Conservation (phyloP, 1,139 yeast species). For the Taphrina confusa region DNA sequence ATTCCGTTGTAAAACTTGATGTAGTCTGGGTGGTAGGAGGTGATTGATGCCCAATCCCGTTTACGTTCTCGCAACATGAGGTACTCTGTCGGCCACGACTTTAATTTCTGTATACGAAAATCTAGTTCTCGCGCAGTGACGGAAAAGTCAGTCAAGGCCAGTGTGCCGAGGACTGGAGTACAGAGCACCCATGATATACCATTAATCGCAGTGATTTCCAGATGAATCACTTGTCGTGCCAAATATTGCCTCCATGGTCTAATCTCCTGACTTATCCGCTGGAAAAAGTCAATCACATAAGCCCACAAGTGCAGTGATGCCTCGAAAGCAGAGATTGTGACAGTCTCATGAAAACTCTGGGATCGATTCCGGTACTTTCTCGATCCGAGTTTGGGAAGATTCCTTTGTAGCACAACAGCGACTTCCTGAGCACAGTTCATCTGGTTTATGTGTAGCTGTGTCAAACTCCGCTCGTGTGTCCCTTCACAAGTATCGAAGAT, state of each 20-base stretch:
- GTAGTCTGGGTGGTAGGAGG: slow-evolving; percentile 60
- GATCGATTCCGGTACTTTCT: slow-evolving; percentile 7
- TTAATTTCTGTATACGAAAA: slow-evolving; percentile 70
- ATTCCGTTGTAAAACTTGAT: slow-evolving; percentile 82
- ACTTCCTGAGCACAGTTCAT: slow-evolving; percentile 41
- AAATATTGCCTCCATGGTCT: slow-evolving; percentile 3
- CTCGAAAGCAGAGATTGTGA: slow-evolving; percentile 4
- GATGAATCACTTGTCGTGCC: background rate
- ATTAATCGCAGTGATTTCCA: slow-evolving; percentile 4
- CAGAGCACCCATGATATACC: slow-evolving; percentile 1
- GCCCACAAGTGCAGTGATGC: slow-evolving; percentile 7
- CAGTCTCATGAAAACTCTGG: slow-evolving; percentile 17
- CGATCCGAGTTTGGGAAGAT: slow-evolving; percentile 27
- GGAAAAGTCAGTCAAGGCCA: slow-evolving; percentile 53
- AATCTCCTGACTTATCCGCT: slow-evolving; percentile 8
- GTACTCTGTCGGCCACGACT: slow-evolving; percentile 81
- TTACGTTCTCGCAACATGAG: slow-evolving; percentile 53
- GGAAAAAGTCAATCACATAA: slow-evolving; percentile 5
- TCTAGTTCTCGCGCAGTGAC: slow-evolving; percentile 74
- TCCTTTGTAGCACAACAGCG: slow-evolving; percentile 35
- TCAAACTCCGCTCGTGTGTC: slow-evolving; percentile 39
- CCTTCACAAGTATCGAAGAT: slow-evolving; percentile 21
- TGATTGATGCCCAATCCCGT: slow-evolving; percentile 47
- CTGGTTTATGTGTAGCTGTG: slow-evolving; percentile 38
- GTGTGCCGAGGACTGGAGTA: slow-evolving; percentile 10